Base-by-base conservation (phyloP, 306 rosid genomes). In the Prunus padus region DNA sequence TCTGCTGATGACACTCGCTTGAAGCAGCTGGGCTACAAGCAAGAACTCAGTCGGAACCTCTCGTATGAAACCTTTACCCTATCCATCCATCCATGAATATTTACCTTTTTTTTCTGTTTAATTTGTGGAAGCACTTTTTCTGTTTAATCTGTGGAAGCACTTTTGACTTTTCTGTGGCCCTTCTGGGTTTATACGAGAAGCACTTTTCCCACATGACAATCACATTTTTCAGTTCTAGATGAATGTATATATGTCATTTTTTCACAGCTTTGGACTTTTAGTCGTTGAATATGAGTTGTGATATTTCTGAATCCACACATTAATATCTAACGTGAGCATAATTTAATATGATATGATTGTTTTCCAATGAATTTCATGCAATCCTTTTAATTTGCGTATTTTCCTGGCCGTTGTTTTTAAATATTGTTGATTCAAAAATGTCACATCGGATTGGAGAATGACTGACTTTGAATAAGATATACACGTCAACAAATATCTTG, bases 21-120 rank as follows among this genome's bases (percentile, higher is more conserved):
- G 46, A 52, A 63, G 11, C 85, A 86, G 68, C 89, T 86, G 31
- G 87, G 89, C 25, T 85, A 82, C 73, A 82, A 82, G 83, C 89
- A 73, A 74, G 84, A 85, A 62, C 89, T 85, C 70, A 56, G 70
- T 18, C 87, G 87, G 10, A 40, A 74, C 49, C 89, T 86, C 75
- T 82, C 83, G 89, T 82, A 71, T 9, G 82, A 20, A 0, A 49
- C 45, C 33, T 18, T 5, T 60, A 19, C 54, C 70, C 23, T 54
- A 20, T 19, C 9, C 20, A 8, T 18, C 7, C 19, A 7, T 19
- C 26, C 1, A 7, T 20, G n/a, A 19, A 55, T 11, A 9, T 0
- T 55, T 55, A n/a, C 20, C 28, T n/a, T 54, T 11, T 7, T 54
- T 1, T 54, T 1, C 4, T 47, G 10, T n/a, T n/a, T n/a, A n/a